Evolutionary conservation across 306 rosid species (phyloP), one percentile per base, ranked within the genome.

Genomic region (Acacia crassicarpa): DNA sequence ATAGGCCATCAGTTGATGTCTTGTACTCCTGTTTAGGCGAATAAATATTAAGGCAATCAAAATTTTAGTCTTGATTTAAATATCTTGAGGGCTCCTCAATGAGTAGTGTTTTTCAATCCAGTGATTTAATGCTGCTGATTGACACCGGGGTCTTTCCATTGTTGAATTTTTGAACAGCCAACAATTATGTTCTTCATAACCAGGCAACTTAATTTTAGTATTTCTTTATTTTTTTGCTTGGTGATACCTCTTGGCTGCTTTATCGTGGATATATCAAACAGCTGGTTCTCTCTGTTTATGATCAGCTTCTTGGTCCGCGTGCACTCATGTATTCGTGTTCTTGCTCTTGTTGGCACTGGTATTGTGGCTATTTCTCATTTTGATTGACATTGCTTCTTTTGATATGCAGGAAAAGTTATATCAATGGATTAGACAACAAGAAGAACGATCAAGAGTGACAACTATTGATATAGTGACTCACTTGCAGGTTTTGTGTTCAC

Each of bases 381-480:
- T 75, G 59, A 32, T 49, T 58, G 40, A 77, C 53, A 48, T 13
- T 80, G 72, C 5, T 19, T 56, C 40, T 14, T 40, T 70, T 74
- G 54, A 12, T 14, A 74, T 23, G 17, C 88, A 92, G 92, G 93
- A 89, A 72, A 91, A 87, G 67, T 75, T 91, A 81, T 89, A 91
- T 75, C 92, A 91, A 16, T 89, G 92, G 94, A 84, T 91, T 33
- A 91, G 94, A 62, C 94, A 89, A 67, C 89, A 91, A 77, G 88
- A 87, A 75, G 92, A 91, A 81, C 92, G 94, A 49, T 79, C 90
- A 67, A 86, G 92, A 83, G 87, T 84, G 71, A 75, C 88, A 19
- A 79, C 91, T 0, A 61, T 27, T 71, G 94, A 91, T 80, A 83
- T 91, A 56, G 82, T 89, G 67, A 46, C 90, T 38, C 85, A 89